phyloP scores from a whole-genome alignment of 2,329 filamentous ascomycete genomes.

The Neopestalotiopsis sp. region DNA sequence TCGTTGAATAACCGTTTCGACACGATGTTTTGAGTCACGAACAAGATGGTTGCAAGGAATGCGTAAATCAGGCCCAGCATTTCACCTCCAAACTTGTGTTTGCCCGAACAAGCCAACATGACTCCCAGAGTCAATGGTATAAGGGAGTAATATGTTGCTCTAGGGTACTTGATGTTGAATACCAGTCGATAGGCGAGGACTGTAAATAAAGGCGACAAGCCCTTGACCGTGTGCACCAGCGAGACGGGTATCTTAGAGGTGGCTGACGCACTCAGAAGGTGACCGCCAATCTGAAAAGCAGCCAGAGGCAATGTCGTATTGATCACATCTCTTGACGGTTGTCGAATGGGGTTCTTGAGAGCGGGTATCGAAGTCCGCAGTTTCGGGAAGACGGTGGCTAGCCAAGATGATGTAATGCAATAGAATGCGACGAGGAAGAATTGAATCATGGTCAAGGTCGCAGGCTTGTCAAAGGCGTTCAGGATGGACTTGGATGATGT shows the following conservation, averaged over 20 bases:
- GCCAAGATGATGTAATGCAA: slow-evolving; percentile 79
- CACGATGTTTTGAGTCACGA: slow-evolving; percentile 98
- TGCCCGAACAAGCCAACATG: slow-evolving; percentile 92
- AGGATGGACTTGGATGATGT: slow-evolving; percentile 98
- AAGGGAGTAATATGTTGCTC: slow-evolving; percentile 84
- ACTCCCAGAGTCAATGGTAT: slow-evolving; percentile 94
- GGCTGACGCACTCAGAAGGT: slow-evolving; percentile 91
- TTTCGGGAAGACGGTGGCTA: slow-evolving; percentile 74
- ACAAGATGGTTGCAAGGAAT: slow-evolving; percentile 87
- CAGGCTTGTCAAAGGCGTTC: slow-evolving; percentile 86
- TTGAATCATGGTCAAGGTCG: slow-evolving; percentile 90
- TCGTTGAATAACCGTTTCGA: slow-evolving; percentile 98
- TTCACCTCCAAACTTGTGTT: slow-evolving; percentile 77
- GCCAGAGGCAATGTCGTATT: slow-evolving; percentile 88
- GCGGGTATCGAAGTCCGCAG: slow-evolving; percentile 77
- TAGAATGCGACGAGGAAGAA: slow-evolving; percentile 91
- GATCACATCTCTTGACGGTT: slow-evolving; percentile 81
- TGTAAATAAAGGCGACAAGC: slow-evolving; percentile 92
- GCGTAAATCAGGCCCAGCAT: slow-evolving; percentile 89
- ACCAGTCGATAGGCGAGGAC: slow-evolving; percentile 90
- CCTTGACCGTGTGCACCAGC: slow-evolving; percentile 97
- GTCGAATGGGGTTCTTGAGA: slow-evolving; percentile 81
- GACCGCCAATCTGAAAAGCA: slow-evolving; percentile 89
- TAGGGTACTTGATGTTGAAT: slow-evolving; percentile 86
- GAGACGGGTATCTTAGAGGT: slow-evolving; percentile 96